Conservation (phyloP, 352 stramenopile species). For the Aphanomyces astaci region DNA sequence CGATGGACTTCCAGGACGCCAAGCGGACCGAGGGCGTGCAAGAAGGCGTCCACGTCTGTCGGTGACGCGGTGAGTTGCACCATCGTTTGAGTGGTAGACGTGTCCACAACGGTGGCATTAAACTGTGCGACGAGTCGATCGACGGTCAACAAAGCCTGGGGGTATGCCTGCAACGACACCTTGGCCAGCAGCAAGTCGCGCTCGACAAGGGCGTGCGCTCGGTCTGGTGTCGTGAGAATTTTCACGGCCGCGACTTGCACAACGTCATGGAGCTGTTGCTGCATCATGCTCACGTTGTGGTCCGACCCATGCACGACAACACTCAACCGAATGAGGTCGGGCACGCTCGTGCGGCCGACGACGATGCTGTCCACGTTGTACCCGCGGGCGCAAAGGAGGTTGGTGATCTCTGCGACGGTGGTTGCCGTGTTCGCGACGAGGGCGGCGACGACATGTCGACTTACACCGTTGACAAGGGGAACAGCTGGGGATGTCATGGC, state of each 20-base stretch:
- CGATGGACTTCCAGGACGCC: not conserved
- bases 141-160: not conserved
- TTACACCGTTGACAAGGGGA: not conserved
- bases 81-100: not conserved
- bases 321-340: not conserved
- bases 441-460: not conserved
- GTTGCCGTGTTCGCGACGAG: not conserved
- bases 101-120: not conserved
- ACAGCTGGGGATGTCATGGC: not conserved
- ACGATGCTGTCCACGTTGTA: conserved; percentile 1
- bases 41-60: not conserved
- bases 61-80: not conserved
- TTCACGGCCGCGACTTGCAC: not conserved
- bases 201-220: not conserved
- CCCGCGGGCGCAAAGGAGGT: not conserved
- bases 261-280: not conserved
- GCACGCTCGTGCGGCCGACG: not conserved
- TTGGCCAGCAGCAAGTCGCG: not conserved
- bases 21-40: not conserved
- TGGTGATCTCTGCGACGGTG: not conserved
- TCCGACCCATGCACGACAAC: not conserved
- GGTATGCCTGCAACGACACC: not conserved
- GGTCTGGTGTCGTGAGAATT: not conserved
- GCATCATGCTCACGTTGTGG: not conserved
- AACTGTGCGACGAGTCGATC: not conserved